These are phyloP conservation scores for Lumnitzera littorea DNA, from an alignment of 345 rosid genomes.

Conservation along the genomic window DNA sequence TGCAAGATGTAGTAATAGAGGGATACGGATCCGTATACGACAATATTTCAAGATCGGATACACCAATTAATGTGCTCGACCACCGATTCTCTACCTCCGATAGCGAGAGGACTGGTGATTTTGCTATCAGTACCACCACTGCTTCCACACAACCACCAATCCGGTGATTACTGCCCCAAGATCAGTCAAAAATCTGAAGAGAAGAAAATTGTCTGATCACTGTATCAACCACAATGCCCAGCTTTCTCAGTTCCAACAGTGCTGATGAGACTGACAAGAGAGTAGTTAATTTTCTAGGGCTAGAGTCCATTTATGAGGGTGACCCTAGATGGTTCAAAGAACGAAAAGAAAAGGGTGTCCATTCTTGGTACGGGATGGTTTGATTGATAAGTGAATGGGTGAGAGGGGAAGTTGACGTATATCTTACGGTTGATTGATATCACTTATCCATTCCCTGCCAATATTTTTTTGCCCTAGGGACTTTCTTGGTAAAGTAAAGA, in stretches of 20 bases:
- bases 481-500: too few relatives aligned
- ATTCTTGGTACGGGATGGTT: too few relatives aligned
- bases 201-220: constrained; percentile 8
- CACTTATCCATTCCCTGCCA: too few relatives aligned
- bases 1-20: constrained; percentile 33
- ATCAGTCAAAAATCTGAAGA: constrained; percentile 13
- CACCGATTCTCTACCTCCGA: constrained; percentile 26
- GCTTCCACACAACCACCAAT: background rate
- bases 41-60: constrained; percentile 27
- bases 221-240: constrained; percentile 8
- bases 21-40: constrained; percentile 21
- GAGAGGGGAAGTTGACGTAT: too few relatives aligned
- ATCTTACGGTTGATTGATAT: too few relatives aligned
- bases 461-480: too few relatives aligned
- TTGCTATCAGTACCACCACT: constrained; percentile 4
- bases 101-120: constrained; percentile 15
- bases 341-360: background rate
- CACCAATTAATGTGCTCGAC: constrained; percentile 40
- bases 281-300: background rate
- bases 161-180: constrained; percentile 17
- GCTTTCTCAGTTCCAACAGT: constrained; percentile 21
- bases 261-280: constrained; percentile 4
- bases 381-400: too few relatives aligned
- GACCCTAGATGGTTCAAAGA: constrained; percentile 9
- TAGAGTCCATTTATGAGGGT: background rate